A percentile compares a stretch with the other conserved stretches of the same genome.
Evolutionary conservation across 192 early-diverging fungal genomes (phyloP).

Genomic region (Coemansia sp.): DNA sequence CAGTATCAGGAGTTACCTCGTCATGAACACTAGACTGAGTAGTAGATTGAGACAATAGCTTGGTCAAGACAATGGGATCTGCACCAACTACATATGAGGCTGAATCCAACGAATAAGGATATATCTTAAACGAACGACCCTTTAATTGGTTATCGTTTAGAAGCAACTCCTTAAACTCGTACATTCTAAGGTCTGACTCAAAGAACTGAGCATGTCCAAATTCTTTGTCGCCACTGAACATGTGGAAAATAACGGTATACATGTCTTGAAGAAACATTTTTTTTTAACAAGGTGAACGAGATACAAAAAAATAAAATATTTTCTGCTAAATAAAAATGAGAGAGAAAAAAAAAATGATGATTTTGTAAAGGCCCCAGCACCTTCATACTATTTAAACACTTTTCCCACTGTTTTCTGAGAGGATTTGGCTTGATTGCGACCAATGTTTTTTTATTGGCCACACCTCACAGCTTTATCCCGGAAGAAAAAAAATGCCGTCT

Average conservation of each 20-base stretch:
- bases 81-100: too few species aligned
- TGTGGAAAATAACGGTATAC: background rate
- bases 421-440: background rate
- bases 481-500: too few species aligned
- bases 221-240: background rate
- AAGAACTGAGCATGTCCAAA: background rate
- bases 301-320: background rate
- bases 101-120: too few species aligned
- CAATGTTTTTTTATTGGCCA: background rate
- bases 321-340: background rate
- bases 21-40: too few species aligned
- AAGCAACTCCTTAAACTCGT: background rate
- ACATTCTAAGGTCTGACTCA: background rate
- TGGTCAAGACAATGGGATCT: too few species aligned
- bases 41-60: too few species aligned
- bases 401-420: background rate
- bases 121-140: background rate
- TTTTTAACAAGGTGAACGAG: too few species aligned
- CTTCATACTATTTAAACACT: background rate
- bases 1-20: too few species aligned
- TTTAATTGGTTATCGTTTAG: background rate
- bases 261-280: background rate
- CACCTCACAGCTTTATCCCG: too few species aligned
- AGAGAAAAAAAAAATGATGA: background rate
- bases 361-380: background rate